These are phyloP conservation scores for Paramyrothecium sp. DNA, from an alignment of 2,329 filamentous ascomycete genomes.

Conservation along the genomic window DNA sequence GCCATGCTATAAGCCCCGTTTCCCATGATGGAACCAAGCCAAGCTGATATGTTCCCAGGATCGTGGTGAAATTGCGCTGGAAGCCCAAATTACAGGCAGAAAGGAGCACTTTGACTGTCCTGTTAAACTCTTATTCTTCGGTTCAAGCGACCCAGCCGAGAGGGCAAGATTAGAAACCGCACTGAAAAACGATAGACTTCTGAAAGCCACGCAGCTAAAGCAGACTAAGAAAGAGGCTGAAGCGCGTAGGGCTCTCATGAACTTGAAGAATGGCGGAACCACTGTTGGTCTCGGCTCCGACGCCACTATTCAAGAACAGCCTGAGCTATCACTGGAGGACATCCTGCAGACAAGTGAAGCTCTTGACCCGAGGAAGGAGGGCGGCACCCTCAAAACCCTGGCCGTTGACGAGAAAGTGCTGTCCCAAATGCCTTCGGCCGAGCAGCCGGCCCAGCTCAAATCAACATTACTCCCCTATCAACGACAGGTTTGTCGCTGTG, in stretches of 20 bases:
- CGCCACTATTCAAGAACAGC: constrained; percentile 20
- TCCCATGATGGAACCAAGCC: background rate
- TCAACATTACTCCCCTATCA: constrained; percentile 79
- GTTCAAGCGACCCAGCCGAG: constrained; percentile 54
- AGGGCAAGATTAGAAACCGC: constrained; percentile 55
- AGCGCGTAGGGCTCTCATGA: constrained; percentile 43
- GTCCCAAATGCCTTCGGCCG: constrained; percentile 68
- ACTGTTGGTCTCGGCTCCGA: constrained; percentile 33
- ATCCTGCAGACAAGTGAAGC: constrained; percentile 65
- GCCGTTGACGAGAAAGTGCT: constrained; percentile 70
- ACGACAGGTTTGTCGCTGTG: constrained; percentile 45
- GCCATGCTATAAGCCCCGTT: constrained; percentile 12
- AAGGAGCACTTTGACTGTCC: constrained; percentile 73
- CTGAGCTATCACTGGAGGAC: constrained; percentile 55
- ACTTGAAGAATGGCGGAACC: constrained; percentile 34
- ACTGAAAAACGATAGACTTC: constrained; percentile 64
- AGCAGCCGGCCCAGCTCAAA: constrained; percentile 63
- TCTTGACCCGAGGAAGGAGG: constrained; percentile 65
- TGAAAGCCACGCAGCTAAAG: constrained; percentile 56
- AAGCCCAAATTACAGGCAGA: constrained; percentile 66
- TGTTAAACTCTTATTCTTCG: constrained; percentile 66
- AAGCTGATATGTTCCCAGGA: constrained; percentile 43
- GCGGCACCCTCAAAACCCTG: constrained; percentile 66
- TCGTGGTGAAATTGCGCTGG: constrained; percentile 57
- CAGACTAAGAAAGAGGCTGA: constrained; percentile 53